phyloP scores from a whole-genome alignment of 768 basidiomycete genomes.

The Solioccasus polychromus region DNA sequence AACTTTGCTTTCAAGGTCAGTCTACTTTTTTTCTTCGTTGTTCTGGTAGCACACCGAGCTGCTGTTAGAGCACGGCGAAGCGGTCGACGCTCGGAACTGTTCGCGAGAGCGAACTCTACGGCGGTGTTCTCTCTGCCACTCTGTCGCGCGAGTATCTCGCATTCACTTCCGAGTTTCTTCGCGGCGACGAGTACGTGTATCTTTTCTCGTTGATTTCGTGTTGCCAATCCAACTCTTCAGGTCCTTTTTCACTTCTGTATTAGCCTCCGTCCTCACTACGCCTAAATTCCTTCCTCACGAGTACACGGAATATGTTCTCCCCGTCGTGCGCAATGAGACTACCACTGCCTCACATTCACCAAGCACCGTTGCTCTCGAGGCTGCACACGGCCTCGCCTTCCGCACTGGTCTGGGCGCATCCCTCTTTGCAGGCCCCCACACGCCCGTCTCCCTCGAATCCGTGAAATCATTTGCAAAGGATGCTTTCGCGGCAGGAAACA shows the following conservation, averaged over 20 bases:
- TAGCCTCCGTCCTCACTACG: conserved; percentile 80
- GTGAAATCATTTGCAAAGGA: conserved; percentile 71
- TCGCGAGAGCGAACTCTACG: conserved; percentile 90
- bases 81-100: conserved; percentile 88
- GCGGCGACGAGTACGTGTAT: conserved; percentile 87
- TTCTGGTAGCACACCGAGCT: neutral
- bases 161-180: conserved; percentile 91
- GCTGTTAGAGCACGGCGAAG: conserved; percentile 70
- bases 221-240: conserved; percentile 38
- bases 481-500: conserved; percentile 74
- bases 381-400: conserved; percentile 90
- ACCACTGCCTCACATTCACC: conserved; percentile 58
- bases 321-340: conserved; percentile 69
- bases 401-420: conserved; percentile 90
- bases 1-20: conserved; percentile 99
- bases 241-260: conserved; percentile 84
- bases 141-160: conserved; percentile 88
- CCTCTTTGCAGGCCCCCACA: conserved; percentile 76
- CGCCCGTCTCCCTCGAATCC: conserved; percentile 59
- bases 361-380: conserved; percentile 71
- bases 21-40: neutral
- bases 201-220: neutral
- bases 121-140: conserved; percentile 83
- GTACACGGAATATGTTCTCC: conserved; percentile 70
- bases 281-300: conserved; percentile 80